Evolutionary conservation across 768 basidiomycete genomes (phyloP).

Genomic region (Lentinula sp.): DNA sequence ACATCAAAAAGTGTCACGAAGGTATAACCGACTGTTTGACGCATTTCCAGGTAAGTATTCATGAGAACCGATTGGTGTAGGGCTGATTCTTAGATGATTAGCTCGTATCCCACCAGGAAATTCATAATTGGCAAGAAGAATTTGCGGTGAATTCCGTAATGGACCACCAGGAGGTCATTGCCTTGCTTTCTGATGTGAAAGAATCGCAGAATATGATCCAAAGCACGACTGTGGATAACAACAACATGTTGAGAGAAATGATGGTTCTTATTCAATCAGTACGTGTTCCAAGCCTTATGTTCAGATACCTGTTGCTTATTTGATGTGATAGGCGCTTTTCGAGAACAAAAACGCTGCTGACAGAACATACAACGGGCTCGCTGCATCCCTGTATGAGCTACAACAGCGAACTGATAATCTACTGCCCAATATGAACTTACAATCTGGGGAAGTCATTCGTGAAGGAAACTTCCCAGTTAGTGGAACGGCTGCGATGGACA

Average conservation of each 20-base stretch:
- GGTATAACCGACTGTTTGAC: conserved; percentile 39
- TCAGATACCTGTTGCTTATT: background rate
- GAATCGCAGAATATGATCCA: conserved; percentile 30
- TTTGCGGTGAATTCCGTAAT: conserved; percentile 28
- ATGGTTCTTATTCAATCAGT: conserved; percentile 50
- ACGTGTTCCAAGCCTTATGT: background rate
- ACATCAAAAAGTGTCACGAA: conserved; percentile 39
- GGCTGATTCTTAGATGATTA: conserved; percentile 11
- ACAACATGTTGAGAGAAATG: conserved; percentile 29
- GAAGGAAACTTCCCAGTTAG: conserved; percentile 43
- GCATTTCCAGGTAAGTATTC: conserved; percentile 35
- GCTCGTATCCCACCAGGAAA: conserved; percentile 40
- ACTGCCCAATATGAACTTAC: conserved; percentile 43
- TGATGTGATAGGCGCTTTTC: conserved; percentile 21
- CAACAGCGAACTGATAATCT: conserved; percentile 34
- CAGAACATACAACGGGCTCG: conserved; percentile 11
- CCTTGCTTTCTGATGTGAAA: conserved; percentile 36
- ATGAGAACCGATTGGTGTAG: too few species aligned
- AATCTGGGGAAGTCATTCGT: conserved; percentile 45
- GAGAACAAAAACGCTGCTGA: conserved; percentile 25
- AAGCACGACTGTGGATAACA: conserved; percentile 23
- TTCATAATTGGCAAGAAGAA: conserved; percentile 42
- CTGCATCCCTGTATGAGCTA: conserved; percentile 14
- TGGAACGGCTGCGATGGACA: conserved; percentile 48
- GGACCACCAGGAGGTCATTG: conserved; percentile 39